phyloP scores from a whole-genome alignment of 352 stramenopile species.

The Phytophthora multivora region DNA sequence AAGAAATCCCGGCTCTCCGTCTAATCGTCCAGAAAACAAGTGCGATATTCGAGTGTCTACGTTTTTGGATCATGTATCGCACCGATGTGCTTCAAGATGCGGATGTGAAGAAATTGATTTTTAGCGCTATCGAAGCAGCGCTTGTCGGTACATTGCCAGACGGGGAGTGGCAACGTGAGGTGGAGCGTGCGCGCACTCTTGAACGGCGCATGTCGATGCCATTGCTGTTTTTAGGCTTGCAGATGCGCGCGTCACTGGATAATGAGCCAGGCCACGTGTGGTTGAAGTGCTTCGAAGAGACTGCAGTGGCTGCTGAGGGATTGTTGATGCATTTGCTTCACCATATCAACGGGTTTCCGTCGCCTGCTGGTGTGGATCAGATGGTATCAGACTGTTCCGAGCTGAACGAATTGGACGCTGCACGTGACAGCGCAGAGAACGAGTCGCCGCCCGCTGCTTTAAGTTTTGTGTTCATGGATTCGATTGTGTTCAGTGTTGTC shows the following conservation, averaged over 20 bases:
- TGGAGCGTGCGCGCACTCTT: slow-evolving; percentile 68
- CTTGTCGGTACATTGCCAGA: slow-evolving; percentile 82
- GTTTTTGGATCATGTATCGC: slow-evolving; percentile 86
- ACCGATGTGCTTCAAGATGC: slow-evolving; percentile 73
- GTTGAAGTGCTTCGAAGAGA: slow-evolving; percentile 88
- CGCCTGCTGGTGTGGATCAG: slow-evolving; percentile 81
- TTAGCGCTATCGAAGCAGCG: slow-evolving; percentile 84
- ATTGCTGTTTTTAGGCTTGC: slow-evolving; percentile 80
- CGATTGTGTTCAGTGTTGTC: slow-evolving; percentile 85
- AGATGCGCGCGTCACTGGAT: slow-evolving; percentile 84
- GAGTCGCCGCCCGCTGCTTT: slow-evolving; percentile 41
- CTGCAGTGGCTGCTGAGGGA: slow-evolving; percentile 77
- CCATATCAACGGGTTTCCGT: slow-evolving; percentile 86
- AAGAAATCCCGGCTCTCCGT: slow-evolving; percentile 71
- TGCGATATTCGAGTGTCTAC: slow-evolving; percentile 85
- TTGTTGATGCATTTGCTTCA: slow-evolving; percentile 87
- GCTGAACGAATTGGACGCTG: slow-evolving; percentile 52
- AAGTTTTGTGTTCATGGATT: slow-evolving; percentile 91
- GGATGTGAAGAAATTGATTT: slow-evolving; percentile 86
- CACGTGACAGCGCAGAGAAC: slow-evolving; percentile 34
- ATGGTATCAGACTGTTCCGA: slow-evolving; percentile 85
- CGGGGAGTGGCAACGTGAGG: slow-evolving; percentile 81
- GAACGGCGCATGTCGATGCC: slow-evolving; percentile 82
- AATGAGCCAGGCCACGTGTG: slow-evolving; percentile 70
- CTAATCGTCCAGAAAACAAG: slow-evolving; percentile 86